Evolutionary conservation across 495 filamentous ascomycete species (phyloP), one percentile per base, ranked within the genome.

Genomic region (Podospora comata): DNA sequence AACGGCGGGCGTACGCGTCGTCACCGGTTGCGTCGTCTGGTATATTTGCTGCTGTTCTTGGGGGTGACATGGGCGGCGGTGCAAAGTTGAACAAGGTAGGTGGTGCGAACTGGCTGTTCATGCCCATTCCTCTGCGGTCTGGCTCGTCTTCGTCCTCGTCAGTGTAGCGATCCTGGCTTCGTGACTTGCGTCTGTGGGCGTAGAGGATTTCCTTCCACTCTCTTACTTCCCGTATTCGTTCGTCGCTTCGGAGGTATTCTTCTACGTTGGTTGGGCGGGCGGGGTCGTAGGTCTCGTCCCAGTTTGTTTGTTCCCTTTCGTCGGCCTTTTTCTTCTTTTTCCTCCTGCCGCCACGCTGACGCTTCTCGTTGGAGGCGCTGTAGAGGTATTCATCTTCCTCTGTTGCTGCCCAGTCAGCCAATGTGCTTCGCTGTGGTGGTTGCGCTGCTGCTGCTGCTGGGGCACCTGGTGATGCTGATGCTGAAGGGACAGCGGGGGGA

Each of bases 281-380:
- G 0, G 92, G 91, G 72, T 97, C 94, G 73, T 97, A 98, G 58
- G 94, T 88, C 75, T 96, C 94, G 74, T 97, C 92, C 94, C 94
- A 97, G 74, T 97, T 89, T 56, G 91, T 91, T 62, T 87, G 81
- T 53, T 83, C 72, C 56, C 80, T 85, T 6, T 84, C 77, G 54
- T 86, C 82, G 27, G 91, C 88, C 53, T 83, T 81, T 71, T 88
- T 87, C 83, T 94, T 95, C 83, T 93, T 95, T 81, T 94, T 94
- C 79, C 93, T 94, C 67, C 83, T 78, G n/a, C 92, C 92, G 55
- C 92, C 92, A 65, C 93, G 88, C 72, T 89, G 86, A 28, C 88
- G 85, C 79, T 91, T 90, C 72, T 92, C 65, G 19, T 65, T 89
- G 19, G 66, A 68, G 1, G 66, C 72, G 16, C 64, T 74, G 65